Base-by-base conservation (phyloP, 371 early-diverging fungal species). In the Mucor lusitanicus region DNA sequence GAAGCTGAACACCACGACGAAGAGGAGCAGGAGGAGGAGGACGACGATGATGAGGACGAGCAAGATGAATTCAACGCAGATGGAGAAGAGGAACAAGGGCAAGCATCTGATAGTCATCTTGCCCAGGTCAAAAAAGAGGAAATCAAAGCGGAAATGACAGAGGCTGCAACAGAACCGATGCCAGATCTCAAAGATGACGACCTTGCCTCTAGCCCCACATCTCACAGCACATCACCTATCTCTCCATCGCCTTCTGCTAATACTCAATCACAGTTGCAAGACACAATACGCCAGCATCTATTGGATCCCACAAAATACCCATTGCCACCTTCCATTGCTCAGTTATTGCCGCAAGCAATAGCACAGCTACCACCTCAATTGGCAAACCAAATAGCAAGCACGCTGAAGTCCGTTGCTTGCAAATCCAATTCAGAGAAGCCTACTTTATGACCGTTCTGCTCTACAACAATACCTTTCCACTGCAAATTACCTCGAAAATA, bases 341-440 rank as follows among this genome's bases (percentile, higher is more conserved):
- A 79, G 28, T 58, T 80, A 12, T 61, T 82, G 50, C 83, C 83
- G 0, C 80, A 80, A 40, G 83, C 83, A 0, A 78, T 82, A 57
- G 78, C 83, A 2, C 83, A 82, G 55, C 58, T 82, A 27, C 83
- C 83, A 17, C 80, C 80, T 39, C 78, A 79, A 30, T 56, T 82
- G 35, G 83, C 83, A 6, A 71, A 55, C 53, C 82, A 82, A 50
- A 59, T 82, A 21, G 74, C 80, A 3, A 61, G 65, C 11, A 78
- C 80, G 9, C 61, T 82, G 39, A 35, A 67, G 6, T 56, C 33
- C 6, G 50, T 12, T 23, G 19, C 6, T 19, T 3, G 30, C 4
- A 56, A 32, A 56, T 33, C 56, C 3, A n/a, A 33, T 1, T 30
- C 28, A 8, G 11, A 19, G 33, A 56, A 56, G 15, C 3, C 4